A percentile compares a stretch with the other conserved stretches of the same genome.
These are phyloP conservation scores for Diaporthe sp. DNA, from an alignment of 2,329 filamentous ascomycete genomes.

Conservation along the genomic window DNA sequence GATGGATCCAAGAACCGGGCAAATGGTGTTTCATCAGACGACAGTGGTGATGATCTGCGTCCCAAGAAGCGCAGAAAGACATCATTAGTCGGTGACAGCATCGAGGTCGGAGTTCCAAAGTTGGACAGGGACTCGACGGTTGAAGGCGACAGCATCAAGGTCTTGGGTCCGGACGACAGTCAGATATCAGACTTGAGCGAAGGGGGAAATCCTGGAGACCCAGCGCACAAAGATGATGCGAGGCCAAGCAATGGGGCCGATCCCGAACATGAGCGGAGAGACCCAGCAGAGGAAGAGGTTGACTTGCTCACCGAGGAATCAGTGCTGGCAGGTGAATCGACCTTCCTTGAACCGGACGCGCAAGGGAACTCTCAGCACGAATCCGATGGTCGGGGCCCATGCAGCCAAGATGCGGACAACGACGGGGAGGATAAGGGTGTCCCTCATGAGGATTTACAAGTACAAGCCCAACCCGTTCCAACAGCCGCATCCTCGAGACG, in stretches of 20 bases:
- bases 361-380: not conserved
- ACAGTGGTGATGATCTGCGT: constrained; percentile 45
- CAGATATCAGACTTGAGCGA: not conserved
- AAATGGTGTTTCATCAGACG: constrained; percentile 48
- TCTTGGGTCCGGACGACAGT: not conserved
- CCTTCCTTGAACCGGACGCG: not conserved
- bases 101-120: constrained; percentile 34
- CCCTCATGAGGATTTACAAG: not conserved
- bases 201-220: not conserved
- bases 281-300: constrained; percentile 32
- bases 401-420: not conserved
- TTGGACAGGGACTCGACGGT: not conserved
- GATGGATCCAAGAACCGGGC: constrained; percentile 48
- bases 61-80: constrained; percentile 44
- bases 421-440: not conserved
- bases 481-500: not conserved
- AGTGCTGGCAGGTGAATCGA: constrained; percentile 19
- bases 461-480: not conserved
- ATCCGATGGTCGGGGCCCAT: not conserved
- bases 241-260: not conserved
- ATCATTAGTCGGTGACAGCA: constrained; percentile 37
- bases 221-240: not conserved
- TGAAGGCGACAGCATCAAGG: constrained; percentile 18
- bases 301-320: constrained; percentile 33
- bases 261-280: not conserved